Evolutionary conservation across 345 rosid genomes (phyloP).

Genomic region (Noccaea bulbosa): DNA sequence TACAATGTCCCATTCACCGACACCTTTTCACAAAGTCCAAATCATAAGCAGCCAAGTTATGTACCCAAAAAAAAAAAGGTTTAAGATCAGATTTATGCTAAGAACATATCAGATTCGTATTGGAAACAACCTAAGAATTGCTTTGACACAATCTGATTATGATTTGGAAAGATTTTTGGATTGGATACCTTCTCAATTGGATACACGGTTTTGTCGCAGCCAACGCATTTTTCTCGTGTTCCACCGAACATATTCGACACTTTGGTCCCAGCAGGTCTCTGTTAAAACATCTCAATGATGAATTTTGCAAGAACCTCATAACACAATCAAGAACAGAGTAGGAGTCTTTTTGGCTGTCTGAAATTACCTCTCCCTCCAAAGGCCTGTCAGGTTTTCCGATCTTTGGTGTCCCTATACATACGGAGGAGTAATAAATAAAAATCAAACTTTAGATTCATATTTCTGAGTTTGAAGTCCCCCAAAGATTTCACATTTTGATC

Average conservation of each 20-base stretch:
- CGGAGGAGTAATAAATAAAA: background rate
- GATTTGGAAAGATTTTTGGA: background rate
- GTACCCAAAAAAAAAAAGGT: too few species aligned
- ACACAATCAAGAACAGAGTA: slow-evolving; percentile 21
- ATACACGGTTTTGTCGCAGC: slow-evolving; percentile 82
- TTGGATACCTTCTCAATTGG: slow-evolving; percentile 86
- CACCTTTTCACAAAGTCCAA: slow-evolving; percentile 53
- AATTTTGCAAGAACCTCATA: slow-evolving; percentile 11
- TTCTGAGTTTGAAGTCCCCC: background rate
- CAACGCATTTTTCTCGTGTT: slow-evolving; percentile 87
- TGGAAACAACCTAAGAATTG: background rate
- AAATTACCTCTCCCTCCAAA: slow-evolving; percentile 76
- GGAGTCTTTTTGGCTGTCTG: background rate
- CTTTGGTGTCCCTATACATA: slow-evolving; percentile 76
- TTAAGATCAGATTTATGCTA: slow-evolving; percentile 1
- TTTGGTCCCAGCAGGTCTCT: slow-evolving; percentile 80
- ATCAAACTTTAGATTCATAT: too few species aligned
- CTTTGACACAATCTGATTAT: background rate
- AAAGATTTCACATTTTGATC: background rate
- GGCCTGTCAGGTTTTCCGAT: slow-evolving; percentile 79
- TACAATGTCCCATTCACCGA: slow-evolving; percentile 93
- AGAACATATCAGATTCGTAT: background rate
- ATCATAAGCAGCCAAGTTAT: background rate
- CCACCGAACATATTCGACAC: slow-evolving; percentile 92
- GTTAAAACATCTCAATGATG: slow-evolving; percentile 36